phyloP scores from a whole-genome alignment of 2,329 filamentous ascomycete genomes.

The Emergomyces orientalis region DNA sequence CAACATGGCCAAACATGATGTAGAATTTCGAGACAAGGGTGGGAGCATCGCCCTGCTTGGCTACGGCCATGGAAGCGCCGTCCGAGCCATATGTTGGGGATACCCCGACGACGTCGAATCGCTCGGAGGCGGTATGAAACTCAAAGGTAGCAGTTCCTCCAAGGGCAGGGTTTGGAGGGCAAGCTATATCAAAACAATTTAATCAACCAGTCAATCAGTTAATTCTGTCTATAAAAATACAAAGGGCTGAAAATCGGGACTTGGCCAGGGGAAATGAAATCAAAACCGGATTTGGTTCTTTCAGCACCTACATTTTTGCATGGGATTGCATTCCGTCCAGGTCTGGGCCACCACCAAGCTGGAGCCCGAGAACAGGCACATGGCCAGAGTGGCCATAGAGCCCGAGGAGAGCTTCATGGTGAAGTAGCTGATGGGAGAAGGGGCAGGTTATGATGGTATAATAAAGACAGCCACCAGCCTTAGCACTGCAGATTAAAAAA shows the following conservation, averaged over 20 bases:
- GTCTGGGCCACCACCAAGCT: conserved; percentile 32
- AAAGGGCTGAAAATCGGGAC: background rate
- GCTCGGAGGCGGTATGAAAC: conserved; percentile 69
- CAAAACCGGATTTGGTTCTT: background rate
- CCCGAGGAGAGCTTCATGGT: conserved; percentile 26
- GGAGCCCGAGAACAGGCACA: conserved; percentile 16
- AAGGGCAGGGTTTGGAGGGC: conserved; percentile 68
- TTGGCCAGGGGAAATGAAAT: background rate
- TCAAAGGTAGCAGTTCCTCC: conserved; percentile 76
- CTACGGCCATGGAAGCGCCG: conserved; percentile 73
- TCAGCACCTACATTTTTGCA: conserved; percentile 28
- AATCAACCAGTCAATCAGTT: conserved; percentile 4
- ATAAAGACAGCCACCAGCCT: background rate
- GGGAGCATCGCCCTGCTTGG: conserved; percentile 69
- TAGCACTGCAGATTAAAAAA: background rate
- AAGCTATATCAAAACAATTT: conserved; percentile 40
- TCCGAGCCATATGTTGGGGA: conserved; percentile 63
- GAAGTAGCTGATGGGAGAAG: background rate
- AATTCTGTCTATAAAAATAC: too few relatives aligned
- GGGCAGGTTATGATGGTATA: background rate
- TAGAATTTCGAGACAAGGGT: conserved; percentile 87
- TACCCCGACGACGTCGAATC: conserved; percentile 62
- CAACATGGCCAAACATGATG: conserved; percentile 96
- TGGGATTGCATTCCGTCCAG: conserved; percentile 37
- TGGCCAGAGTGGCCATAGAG: conserved; percentile 19